phyloP scores from a whole-genome alignment of 1,139 yeast genomes.

The Maudiozyma humilis region DNA sequence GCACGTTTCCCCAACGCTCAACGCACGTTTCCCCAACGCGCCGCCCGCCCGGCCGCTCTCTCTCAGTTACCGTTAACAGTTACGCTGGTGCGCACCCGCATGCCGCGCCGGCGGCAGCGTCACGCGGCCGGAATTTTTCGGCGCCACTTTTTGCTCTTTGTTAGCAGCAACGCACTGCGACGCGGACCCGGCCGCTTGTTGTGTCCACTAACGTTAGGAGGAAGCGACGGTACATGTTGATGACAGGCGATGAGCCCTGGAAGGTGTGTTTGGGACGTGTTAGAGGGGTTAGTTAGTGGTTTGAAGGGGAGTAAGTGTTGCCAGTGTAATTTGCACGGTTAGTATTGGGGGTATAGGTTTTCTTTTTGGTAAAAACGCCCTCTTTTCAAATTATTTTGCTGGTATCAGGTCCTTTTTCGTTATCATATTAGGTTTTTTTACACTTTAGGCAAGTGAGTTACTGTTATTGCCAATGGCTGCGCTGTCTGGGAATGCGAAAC shows the following conservation, averaged over 20 bases:
- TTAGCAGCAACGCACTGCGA: background rate
- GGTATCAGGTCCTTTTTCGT: background rate
- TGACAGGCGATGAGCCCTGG: no score
- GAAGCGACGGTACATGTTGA: constrained; percentile 7
- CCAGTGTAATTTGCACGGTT: no score
- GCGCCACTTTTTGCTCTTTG: no score
- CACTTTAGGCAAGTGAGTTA: background rate
- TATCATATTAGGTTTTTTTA: background rate
- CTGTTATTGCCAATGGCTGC: background rate
- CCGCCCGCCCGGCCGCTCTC: background rate
- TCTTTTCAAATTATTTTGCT: no score
- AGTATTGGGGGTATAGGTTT: no score
- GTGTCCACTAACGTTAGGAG: constrained; percentile 11
- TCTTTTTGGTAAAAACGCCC: no score
- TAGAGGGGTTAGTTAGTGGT: no score
- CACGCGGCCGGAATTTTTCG: background rate
- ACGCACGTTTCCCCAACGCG: background rate
- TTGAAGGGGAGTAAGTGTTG: no score
- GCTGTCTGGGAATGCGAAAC: background rate
- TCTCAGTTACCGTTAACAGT: constrained; percentile 4
- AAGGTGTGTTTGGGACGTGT: no score
- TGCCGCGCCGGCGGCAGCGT: background rate
- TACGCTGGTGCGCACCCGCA: no score
- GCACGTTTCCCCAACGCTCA: background rate
- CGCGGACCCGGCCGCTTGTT: background rate